Evolutionary conservation across 345 rosid species (phyloP), one percentile per base, ranked within the genome.

Genomic region (Salix koriyanagi): DNA sequence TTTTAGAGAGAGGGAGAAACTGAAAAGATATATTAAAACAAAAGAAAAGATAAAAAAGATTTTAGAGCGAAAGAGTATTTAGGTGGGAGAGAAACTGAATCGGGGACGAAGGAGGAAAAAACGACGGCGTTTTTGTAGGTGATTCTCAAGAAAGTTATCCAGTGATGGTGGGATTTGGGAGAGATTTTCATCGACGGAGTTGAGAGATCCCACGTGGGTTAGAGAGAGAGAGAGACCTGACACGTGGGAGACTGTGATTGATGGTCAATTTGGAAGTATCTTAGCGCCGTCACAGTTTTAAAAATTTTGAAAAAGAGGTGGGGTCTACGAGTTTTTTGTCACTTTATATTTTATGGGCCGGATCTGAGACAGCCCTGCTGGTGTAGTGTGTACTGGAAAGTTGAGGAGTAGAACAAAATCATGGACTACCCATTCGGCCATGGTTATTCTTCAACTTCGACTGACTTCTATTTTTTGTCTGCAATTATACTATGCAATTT

Each of bases 191-290:
- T 74, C 66, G 76, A 69, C 79, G 75, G 36, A 28, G 21, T 30
- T 65, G 70, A 52, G 64, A 74, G 81, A 76, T 79, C 76, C 84
- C 82, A 76, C 85, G 75, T 37, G 52, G 32, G 80, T 68, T 23
- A 13, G 52, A 60, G 44, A 50, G 4, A 50, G 4, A 11, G 4
- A 16, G 9, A 28, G 28, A 26, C 26, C 21, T 12, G 69, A 32
- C 77, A 75, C 83, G 85, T 83, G 85, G 75, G 69, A 10, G 25
- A 32, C 48, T 65, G 1, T 75, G 68, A 77, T 81, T 83, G 54
- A 67, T 10, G 6, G 23, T 58, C 1, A 41, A 21, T 60, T 46
- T 32, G 42, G 23, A 52, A 6, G 71, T 62, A 23, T 67, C 70
- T 52, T 62, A 70, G 78, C 44, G 65, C 67, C 65, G 64, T 73